phyloP scores from a whole-genome alignment of 352 stramenopile species.

The Phytophthora pisi region DNA sequence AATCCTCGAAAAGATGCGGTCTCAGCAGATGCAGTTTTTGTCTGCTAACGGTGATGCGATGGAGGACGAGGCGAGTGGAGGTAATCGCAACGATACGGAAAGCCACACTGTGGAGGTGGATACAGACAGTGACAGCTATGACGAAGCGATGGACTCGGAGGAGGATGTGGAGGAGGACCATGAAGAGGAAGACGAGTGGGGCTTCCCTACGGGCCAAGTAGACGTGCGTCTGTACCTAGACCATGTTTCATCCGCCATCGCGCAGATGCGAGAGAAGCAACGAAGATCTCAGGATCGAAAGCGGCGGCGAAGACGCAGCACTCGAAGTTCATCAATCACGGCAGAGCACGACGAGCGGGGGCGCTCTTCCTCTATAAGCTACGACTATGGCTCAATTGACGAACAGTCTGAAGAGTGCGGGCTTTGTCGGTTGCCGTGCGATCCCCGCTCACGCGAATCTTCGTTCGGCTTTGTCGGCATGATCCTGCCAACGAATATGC shows the following conservation, averaged over 20 bases:
- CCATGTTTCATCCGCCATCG: slow-evolving; percentile 70
- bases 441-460: slow-evolving; percentile 39
- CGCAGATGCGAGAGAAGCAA: slow-evolving; percentile 57
- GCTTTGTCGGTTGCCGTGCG: slow-evolving; percentile 67
- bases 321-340: slow-evolving; percentile 35
- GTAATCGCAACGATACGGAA: slow-evolving; percentile 10
- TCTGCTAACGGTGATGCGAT: slow-evolving; percentile 46
- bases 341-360: slow-evolving; percentile 20
- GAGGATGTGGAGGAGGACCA: slow-evolving; percentile 54
- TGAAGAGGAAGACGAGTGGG: slow-evolving; percentile 81
- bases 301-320: slow-evolving; percentile 41
- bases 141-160: slow-evolving; percentile 42
- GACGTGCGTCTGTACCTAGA: slow-evolving; percentile 70
- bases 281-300: slow-evolving; percentile 37
- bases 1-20: slow-evolving; percentile 75
- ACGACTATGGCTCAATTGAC: slow-evolving; percentile 28
- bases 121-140: slow-evolving; percentile 29
- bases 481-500: slow-evolving; percentile 63
- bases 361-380: slow-evolving; percentile 27
- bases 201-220: slow-evolving; percentile 77
- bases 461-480: slow-evolving; percentile 76
- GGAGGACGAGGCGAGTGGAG: slow-evolving; percentile 16
- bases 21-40: slow-evolving; percentile 77
- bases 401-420: slow-evolving; percentile 61
- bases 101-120: slow-evolving; percentile 6